Evolutionary conservation across 2,329 filamentous ascomycete species (phyloP).

Genomic region (Rutstroemia sp.): DNA sequence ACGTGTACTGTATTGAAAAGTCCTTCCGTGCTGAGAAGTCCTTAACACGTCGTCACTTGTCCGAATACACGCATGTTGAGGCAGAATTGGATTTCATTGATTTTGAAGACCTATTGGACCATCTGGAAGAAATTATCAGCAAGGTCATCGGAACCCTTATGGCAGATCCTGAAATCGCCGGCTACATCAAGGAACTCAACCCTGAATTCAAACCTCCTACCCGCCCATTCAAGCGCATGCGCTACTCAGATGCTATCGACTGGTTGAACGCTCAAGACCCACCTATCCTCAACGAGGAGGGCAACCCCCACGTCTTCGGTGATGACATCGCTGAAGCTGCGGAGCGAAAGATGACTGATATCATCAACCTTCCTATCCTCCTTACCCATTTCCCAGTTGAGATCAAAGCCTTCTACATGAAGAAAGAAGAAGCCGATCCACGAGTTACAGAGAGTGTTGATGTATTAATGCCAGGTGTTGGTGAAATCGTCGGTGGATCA

Average conservation of each 20-base stretch:
- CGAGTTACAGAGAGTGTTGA: slow-evolving; percentile 93
- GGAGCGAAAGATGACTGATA: slow-evolving; percentile 94
- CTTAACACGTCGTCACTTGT: slow-evolving; percentile 85
- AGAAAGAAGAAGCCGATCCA: slow-evolving; percentile 69
- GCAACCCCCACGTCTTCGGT: slow-evolving; percentile 81
- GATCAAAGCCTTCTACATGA: slow-evolving; percentile 99
- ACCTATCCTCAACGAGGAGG: slow-evolving; percentile 84
- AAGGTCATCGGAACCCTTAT: slow-evolving; percentile 64
- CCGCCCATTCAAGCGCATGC: slow-evolving; percentile 90
- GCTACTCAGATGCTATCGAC: slow-evolving; percentile 85
- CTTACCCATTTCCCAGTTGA: slow-evolving; percentile 94
- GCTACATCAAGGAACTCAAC: slow-evolving; percentile 79
- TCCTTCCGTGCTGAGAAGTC: slow-evolving; percentile 98
- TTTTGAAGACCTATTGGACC: slow-evolving; percentile 79
- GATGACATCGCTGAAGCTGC: slow-evolving; percentile 98
- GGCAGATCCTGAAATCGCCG: slow-evolving; percentile 63
- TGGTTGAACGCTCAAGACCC: slow-evolving; percentile 83
- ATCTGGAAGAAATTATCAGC: slow-evolving; percentile 69
- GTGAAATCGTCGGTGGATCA: slow-evolving; percentile 91
- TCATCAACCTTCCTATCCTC: slow-evolving; percentile 91
- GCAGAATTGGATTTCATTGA: slow-evolving; percentile 93
- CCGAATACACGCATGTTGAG: slow-evolving; percentile 96
- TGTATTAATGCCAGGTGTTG: slow-evolving; percentile 79
- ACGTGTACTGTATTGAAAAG: slow-evolving; percentile 97
- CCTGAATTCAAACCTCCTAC: slow-evolving; percentile 76